Conservation (phyloP, 2,329 filamentous ascomycete species). For the Penicillium sp. region DNA sequence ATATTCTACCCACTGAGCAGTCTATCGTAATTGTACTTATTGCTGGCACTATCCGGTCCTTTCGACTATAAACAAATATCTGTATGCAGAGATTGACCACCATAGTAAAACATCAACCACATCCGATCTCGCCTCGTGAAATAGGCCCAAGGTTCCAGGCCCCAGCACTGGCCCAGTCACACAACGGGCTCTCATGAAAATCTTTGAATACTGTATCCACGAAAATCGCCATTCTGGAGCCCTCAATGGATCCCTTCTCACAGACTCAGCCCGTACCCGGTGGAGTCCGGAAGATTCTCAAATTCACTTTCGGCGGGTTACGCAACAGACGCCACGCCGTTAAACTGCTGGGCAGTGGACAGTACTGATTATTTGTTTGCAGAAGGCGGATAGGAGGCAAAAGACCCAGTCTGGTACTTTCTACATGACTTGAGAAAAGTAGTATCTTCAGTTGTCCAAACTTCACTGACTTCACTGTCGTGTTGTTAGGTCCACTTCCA, state of each 20-base stretch:
- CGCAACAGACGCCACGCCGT: background rate
- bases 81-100: background rate
- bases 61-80: no score
- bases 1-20: no score
- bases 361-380: background rate
- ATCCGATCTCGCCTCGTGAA: background rate
- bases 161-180: background rate
- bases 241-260: background rate
- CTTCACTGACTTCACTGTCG: no score
- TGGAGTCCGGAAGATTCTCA: background rate
- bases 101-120: background rate
- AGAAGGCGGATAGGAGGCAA: background rate
- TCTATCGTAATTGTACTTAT: no score
- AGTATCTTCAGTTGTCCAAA: no score
- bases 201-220: no score
- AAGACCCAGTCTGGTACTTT: constrained; percentile 2
- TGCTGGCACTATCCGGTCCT: no score
- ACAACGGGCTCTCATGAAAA: background rate
- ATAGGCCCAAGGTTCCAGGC: background rate
- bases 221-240: background rate
- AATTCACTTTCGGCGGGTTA: background rate
- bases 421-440: background rate
- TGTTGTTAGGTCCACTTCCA: background rate
- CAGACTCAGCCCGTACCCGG: background rate
- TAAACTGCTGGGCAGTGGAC: background rate